Base-by-base conservation (phyloP, 2,329 filamentous ascomycete genomes). In the Calonectria henricotiae region DNA sequence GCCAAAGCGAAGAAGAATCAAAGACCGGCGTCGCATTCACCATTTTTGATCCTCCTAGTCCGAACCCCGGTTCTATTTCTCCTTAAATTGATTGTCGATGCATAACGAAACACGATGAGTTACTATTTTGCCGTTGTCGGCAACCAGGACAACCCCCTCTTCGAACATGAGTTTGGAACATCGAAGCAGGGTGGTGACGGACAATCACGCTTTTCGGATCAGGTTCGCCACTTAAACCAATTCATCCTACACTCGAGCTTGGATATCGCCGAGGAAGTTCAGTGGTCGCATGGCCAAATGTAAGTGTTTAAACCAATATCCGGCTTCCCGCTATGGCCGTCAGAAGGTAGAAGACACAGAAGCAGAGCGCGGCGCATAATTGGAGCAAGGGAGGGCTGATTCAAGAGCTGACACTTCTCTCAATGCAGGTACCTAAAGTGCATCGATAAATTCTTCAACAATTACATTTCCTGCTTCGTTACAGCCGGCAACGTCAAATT, bases 51-150 rank as follows among this genome's bases (percentile, higher is more conserved):
- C 62, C 23, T 25, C 32, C 64, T 23, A 35, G 27, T 49, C 47
- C 37, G 20, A 44, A 44, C 25, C 41, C 55, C 30, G 17, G 27
- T 32, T 49, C 9, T 8, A 4, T 30, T 12, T 43, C 35, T 25
- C 35, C 5, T 17, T 58, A 39, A 30, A n/a, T 62, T 67, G 20
- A 55, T 39, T 62, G 69, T 76, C 70, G 75, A 83, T 77, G 79
- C 77, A 71, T 71, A 73, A 41, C 68, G 72, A 76, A 68, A 68
- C 74, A 87, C 76, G 74, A 98, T 98, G 96, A 98, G 95, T 71
- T 99, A 98, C 88, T 98, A 98, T 87, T 98, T 99, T 85, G 94
- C 94, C 80, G 98, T 99, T 77, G 91, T 99, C 82, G 96, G 95
- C 80, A 97, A 95, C 25, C 94, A 94, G 78, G 96, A 99, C 86